These are phyloP conservation scores for Paraphaeosphaeria minitans DNA, from an alignment of 2,329 filamentous ascomycete genomes.

Conservation along the genomic window DNA sequence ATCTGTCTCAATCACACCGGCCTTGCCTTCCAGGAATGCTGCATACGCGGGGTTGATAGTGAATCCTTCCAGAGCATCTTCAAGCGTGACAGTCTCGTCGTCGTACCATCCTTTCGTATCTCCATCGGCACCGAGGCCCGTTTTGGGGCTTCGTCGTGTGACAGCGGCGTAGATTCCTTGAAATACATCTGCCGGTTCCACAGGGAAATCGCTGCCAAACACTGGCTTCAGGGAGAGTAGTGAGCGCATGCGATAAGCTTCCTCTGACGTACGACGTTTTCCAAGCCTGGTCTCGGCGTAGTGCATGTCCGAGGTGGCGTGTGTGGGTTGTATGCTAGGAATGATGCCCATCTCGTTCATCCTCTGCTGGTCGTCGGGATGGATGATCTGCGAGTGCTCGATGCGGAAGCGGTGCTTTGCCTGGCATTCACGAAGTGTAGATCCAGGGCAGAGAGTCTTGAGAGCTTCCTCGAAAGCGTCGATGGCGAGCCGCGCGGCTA, in stretches of 20 bases:
- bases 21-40: constrained; percentile 63
- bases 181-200: constrained; percentile 71
- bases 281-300: constrained; percentile 69
- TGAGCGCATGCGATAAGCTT: constrained; percentile 71
- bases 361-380: constrained; percentile 66
- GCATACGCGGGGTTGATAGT: constrained; percentile 64
- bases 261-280: constrained; percentile 55
- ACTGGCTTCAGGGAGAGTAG: constrained; percentile 61
- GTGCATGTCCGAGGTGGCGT: constrained; percentile 73
- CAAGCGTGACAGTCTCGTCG: constrained; percentile 63
- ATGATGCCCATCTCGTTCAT: constrained; percentile 66
- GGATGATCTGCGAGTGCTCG: constrained; percentile 73
- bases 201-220: constrained; percentile 73
- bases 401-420: constrained; percentile 66
- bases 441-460: constrained; percentile 56
- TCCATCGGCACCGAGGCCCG: constrained; percentile 50
- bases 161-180: constrained; percentile 72
- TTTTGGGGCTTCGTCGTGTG: constrained; percentile 63
- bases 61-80: constrained; percentile 67
- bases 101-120: constrained; percentile 61
- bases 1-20: constrained; percentile 64
- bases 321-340: constrained; percentile 72
- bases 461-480: constrained; percentile 66
- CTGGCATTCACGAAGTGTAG: constrained; percentile 55
- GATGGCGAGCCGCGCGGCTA: constrained; percentile 68